These are phyloP conservation scores for Sphagnum fallax DNA, from an alignment of 228 moss, liverwort and hornwort genomes.

Conservation along the genomic window DNA sequence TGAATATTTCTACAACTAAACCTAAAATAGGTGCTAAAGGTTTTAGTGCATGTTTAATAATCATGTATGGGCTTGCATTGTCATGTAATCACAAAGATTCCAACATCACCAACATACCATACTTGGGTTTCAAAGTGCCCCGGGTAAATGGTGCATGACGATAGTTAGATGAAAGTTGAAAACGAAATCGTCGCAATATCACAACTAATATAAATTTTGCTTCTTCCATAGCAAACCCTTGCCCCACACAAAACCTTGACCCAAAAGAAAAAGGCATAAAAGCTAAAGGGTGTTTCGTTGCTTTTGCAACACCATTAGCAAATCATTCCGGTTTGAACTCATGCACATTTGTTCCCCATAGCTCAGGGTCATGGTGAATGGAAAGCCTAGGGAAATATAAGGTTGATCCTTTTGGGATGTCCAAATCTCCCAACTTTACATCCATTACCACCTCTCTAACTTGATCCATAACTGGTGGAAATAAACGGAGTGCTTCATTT, in stretches of 20 bases:
- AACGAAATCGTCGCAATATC: conserved; percentile 5
- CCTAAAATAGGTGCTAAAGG: too few species aligned
- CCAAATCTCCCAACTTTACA: conserved; percentile 14
- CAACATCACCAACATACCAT: neutral
- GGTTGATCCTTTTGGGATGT: conserved; percentile 16
- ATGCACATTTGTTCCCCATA: conserved; percentile 25
- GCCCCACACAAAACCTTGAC: conserved; percentile 24
- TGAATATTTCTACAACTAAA: too few species aligned
- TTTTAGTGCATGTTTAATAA: too few species aligned
- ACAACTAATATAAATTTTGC: conserved; percentile 14
- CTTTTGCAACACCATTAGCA: conserved; percentile 16
- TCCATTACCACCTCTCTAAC: conserved; percentile 17
- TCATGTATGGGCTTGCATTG: too few species aligned
- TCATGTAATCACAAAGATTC: neutral
- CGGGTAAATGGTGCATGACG: neutral
- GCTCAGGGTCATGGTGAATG: conserved; percentile 18
- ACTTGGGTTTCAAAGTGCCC: neutral
- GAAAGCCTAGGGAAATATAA: conserved; percentile 11
- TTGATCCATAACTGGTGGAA: conserved; percentile 7
- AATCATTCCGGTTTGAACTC: conserved; percentile 32
- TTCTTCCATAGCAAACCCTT: conserved; percentile 18
- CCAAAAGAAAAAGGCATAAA: conserved; percentile 27
- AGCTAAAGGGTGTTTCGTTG: conserved; percentile 14
- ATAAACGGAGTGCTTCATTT: conserved; percentile 17
- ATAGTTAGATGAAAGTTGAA: conserved; percentile 1